Base-by-base conservation (phyloP, 805 yeast genomes). In the Candida ipomoeae region DNA sequence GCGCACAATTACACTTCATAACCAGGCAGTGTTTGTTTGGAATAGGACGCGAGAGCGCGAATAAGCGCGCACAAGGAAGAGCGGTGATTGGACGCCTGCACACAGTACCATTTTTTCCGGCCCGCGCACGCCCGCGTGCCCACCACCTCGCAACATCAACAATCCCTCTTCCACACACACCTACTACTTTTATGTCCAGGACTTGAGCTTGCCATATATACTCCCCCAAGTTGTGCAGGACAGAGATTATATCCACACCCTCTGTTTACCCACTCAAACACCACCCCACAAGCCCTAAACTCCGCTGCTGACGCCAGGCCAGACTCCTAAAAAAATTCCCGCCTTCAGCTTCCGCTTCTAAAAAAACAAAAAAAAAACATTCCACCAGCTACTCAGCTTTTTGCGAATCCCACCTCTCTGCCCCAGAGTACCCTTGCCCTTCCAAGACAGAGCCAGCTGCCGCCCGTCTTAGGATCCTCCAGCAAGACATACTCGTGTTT, bases 111-210 rank as follows among this genome's bases (percentile, higher is more conserved):
- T 23, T 15, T 21, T 38, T 44, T 44, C 38, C 40, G 45, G 46
- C 45, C 41, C 14, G 49, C 49, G 59, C 60, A 57, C 60, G 59
- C 52, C 56, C 48, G 29, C 50, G 41, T 36, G 37, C 50, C 55
- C 51, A 47, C 54, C 56, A 17, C 50, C 55, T 43, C 51, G 49
- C 56, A 40, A 49, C 54, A 48, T 51, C 56, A 54, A 55, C 55
- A 52, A 52, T 40, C 53, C 56, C 59, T 53, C 57, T 52, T 55
- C 50, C 60, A 53, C 58, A 56, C 58, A 56, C 58, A 54, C 59
- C 57, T 56, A 56, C 61, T 56, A 48, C 61, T 55, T 56, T 52
- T 57, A 52, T 57, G 59, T 57, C 59, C 61, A 57, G 61, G 61
- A 57, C 56, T 40, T 56, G 51, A 48, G 36, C 51, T 21, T 32